Base-by-base conservation (phyloP, 1,284 basidiomycete genomes). In the Ganoderma boninense region DNA sequence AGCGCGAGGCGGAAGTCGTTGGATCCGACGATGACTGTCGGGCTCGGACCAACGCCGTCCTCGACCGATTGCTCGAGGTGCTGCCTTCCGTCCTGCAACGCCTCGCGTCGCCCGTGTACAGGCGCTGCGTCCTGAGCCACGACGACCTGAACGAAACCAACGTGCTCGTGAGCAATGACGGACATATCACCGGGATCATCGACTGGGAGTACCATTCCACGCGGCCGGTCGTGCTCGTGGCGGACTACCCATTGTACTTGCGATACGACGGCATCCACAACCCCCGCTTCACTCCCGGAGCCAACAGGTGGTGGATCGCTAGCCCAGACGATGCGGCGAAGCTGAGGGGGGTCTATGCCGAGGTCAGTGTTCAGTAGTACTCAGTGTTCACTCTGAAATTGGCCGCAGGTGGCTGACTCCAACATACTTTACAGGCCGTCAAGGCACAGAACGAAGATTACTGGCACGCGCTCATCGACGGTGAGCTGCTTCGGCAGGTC, bases 131-230 rank as follows among this genome's bases (percentile, higher is more conserved):
- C 4, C 62, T 68, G 43, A 52, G 8, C 10, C 71, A 73, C 62
- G 62, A 66, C 29, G 71, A 69, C 40, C 64, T 69, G 26, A 43
- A 59, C 18, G 61, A 52, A 10, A 42, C 61, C 7, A 72, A 72
- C 57, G 40, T 72, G 26, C 66, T 72, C 29, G 35, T 66, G 6
- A 38, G 59, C 43, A 61, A 4, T 5, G 44, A 49, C 11, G 66
- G 71, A 3, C 20, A 43, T 1, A 6, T 72, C 23, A 66, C 60
- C 8, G 71, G 69, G 2, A 38, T 72, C 32, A 26, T 72, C 29
- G 71, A 72, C 43, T 72, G 69, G 71, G 71, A 72, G 62, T 68
- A 49, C 61, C 71, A 72, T 54, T 63, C 68, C 14, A 54, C 46
- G 5, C 62, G 8, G 18, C 71, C 71, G n/a, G 54, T 68, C 16